phyloP scores from a whole-genome alignment of 2,329 filamentous ascomycete species.

The Monilinia vaccinii-corymbosi region DNA sequence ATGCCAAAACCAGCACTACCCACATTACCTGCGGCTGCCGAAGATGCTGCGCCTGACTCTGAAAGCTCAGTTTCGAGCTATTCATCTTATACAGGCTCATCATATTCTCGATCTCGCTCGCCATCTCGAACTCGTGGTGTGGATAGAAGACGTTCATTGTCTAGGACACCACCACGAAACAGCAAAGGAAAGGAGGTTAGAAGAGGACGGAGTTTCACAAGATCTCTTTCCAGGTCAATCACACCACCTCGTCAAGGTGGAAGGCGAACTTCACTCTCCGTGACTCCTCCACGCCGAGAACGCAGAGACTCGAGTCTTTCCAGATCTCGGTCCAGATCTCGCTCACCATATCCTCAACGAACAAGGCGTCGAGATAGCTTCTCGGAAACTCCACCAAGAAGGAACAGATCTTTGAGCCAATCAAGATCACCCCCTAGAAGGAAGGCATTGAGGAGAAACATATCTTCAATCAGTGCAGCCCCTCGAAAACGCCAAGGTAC shows the following conservation, averaged over 20 bases:
- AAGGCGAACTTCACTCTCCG: slow-evolving; percentile 12
- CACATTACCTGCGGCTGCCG: slow-evolving; percentile 47
- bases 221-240: slow-evolving; percentile 16
- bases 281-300: slow-evolving; percentile 20
- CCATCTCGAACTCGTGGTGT: slow-evolving; percentile 11
- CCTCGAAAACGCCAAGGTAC: slow-evolving; percentile 16
- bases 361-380: slow-evolving; percentile 14
- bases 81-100: slow-evolving; percentile 61
- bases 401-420: slow-evolving; percentile 15
- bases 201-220: slow-evolving; percentile 24
- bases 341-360: slow-evolving; percentile 14
- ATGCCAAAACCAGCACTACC: slow-evolving; percentile 77
- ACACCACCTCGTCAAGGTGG: slow-evolving; percentile 16
- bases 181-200: slow-evolving; percentile 15
- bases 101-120: slow-evolving; percentile 39
- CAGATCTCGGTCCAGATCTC: slow-evolving; percentile 14
- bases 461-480: slow-evolving; percentile 21
- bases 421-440: slow-evolving; percentile 18
- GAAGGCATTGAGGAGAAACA: slow-evolving; percentile 16
- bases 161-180: slow-evolving; percentile 15
- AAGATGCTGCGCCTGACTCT: slow-evolving; percentile 53
- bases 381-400: slow-evolving; percentile 17
- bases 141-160: slow-evolving; percentile 4
- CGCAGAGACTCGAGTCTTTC: slow-evolving; percentile 18
- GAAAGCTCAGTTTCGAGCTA: slow-evolving; percentile 63